These are phyloP conservation scores for Epichloe aotearoae DNA, from an alignment of 2,329 filamentous ascomycete species.

Conservation along the genomic window DNA sequence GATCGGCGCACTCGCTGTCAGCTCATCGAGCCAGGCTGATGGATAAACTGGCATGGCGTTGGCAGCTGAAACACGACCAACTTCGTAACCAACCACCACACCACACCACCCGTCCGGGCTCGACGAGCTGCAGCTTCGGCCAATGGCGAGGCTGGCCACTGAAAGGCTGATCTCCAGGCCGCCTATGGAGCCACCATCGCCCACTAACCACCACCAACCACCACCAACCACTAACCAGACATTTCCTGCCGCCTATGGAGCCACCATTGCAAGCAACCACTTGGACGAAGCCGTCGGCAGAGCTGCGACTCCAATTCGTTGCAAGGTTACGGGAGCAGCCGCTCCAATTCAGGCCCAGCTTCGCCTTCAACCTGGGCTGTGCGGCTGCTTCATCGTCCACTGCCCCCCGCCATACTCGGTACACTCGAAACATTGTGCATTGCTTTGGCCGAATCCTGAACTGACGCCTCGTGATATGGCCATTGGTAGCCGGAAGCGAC, in stretches of 20 bases:
- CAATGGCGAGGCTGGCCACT: background rate
- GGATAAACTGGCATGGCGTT: background rate
- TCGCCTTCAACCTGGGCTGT: background rate
- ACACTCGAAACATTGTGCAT: background rate
- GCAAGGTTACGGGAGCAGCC: background rate
- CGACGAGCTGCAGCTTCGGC: background rate
- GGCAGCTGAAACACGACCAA: background rate
- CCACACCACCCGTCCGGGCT: background rate
- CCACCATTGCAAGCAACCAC: too few relatives aligned
- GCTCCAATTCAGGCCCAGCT: background rate
- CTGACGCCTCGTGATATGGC: background rate
- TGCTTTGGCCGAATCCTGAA: background rate
- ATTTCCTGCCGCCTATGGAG: too few relatives aligned
- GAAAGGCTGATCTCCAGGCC: background rate
- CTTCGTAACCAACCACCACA: background rate
- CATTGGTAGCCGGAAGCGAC: background rate
- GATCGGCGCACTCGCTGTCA: background rate
- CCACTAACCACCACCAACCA: too few relatives aligned
- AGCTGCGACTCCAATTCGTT: background rate
- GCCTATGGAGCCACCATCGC: background rate
- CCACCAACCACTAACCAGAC: too few relatives aligned
- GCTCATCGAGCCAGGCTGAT: background rate
- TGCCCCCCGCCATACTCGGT: constrained; percentile 4
- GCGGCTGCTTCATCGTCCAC: background rate
- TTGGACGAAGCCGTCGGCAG: background rate